Base-by-base conservation (phyloP, 805 yeast species). In the Metschnikowia matae region DNA sequence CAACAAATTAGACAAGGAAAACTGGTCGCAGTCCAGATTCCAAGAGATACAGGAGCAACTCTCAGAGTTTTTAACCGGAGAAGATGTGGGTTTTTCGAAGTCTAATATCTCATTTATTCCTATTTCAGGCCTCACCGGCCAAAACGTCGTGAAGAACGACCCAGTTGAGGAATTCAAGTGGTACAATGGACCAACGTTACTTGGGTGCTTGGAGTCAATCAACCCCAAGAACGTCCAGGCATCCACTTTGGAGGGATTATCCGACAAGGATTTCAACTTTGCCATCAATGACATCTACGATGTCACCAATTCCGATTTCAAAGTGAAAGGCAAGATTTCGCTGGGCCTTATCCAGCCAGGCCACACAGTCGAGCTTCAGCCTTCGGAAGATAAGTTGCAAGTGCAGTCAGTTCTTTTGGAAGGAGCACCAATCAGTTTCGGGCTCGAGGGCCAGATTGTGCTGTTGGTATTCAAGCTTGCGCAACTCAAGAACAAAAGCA, bases 271-370 rank as follows among this genome's bases (percentile, higher is more conserved):
- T 11, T 81, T 89, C 54, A 68, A 80, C 10, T 71, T 89, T 62
- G 77, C 85, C 1, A 77, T 86, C 3, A 75, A 82, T 50, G 96
- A 90, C 58, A 78, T 84, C 0, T 74, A 70, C 54, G 77, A 80
- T 14, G 66, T 64, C 37, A 70, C 78, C 10, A 71, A 71, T 36
- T 74, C 77, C 31, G 79, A 80, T 53, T 68, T 85, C 29, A 67
- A 75, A 1, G 67, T 87, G 7, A 67, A 77, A 32, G 96, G 96
- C 2, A 76, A 89, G 49, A 73, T 88, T 1, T 77, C 80, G 46
- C 70, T 83, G 13, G 97, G 97, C 1, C 63, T 73, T 4, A 73
- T 88, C 34, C 89, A 86, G 65, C 77, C 80, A 1, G 94, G 91
- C 21, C 89, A 89, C 61, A 73, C 84, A 0, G 70, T 87, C 6